Evolutionary conservation across 2,329 filamentous ascomycete species (phyloP).

Genomic region (Calonectria pteridis): DNA sequence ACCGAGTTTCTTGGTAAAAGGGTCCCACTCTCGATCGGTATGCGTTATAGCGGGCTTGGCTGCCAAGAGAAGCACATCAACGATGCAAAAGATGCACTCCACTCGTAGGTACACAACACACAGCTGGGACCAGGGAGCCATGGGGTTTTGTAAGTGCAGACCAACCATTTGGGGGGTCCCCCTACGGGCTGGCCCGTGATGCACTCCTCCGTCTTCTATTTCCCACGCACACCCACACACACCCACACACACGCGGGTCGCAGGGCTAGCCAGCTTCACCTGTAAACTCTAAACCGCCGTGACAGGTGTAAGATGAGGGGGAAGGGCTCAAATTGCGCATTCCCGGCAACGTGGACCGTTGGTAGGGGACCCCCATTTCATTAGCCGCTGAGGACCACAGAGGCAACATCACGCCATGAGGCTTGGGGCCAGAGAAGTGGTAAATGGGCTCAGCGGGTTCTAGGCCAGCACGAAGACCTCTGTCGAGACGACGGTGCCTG

Average conservation of each 20-base stretch:
- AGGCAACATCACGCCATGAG: conserved; percentile 11
- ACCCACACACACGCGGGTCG: not conserved
- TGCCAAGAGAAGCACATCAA: not conserved
- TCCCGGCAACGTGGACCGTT: not conserved
- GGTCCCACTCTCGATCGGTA: not conserved
- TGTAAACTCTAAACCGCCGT: not conserved
- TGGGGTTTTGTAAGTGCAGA: conserved; percentile 1
- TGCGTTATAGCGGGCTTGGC: not conserved
- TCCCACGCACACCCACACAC: too few relatives aligned
- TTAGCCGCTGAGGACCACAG: not conserved
- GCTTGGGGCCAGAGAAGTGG: not conserved
- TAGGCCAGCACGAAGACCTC: not conserved
- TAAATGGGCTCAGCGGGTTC: not conserved
- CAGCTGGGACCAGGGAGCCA: not conserved
- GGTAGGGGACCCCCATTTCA: not conserved
- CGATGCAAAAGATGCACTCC: not conserved
- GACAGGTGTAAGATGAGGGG: not conserved
- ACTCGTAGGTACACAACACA: not conserved
- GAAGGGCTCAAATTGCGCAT: not conserved
- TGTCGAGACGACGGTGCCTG: conserved; percentile 4
- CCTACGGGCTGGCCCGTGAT: conserved; percentile 2
- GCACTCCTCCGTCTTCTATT: not conserved
- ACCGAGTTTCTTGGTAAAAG: too few relatives aligned
- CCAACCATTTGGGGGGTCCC: not conserved
- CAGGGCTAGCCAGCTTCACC: not conserved